Conservation (phyloP, 176 grass and related monocot species). For the Typha latifolia region DNA sequence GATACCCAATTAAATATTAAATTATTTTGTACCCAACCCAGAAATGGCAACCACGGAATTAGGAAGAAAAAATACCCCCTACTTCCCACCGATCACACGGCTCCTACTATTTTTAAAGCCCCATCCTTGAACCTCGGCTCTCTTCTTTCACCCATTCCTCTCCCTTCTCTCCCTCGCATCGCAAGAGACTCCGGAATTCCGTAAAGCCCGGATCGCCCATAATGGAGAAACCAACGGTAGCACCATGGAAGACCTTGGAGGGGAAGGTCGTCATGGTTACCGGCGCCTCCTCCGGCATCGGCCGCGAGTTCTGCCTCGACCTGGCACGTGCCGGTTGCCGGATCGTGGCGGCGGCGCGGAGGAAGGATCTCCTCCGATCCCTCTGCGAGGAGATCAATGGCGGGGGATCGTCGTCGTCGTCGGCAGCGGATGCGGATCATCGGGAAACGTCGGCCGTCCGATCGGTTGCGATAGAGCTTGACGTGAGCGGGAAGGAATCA, state of each 20-base stretch:
- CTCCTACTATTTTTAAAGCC: no score
- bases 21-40: no score
- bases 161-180: background rate
- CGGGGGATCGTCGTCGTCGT: background rate
- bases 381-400: constrained; percentile 73
- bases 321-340: constrained; percentile 51
- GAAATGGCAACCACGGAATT: no score
- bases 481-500: constrained; percentile 25
- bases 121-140: no score
- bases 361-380: constrained; percentile 50
- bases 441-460: background rate
- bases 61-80: no score
- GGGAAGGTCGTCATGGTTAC: constrained; percentile 82
- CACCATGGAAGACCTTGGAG: constrained; percentile 44
- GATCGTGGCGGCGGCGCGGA: constrained; percentile 58
- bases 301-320: constrained; percentile 72
- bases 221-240: background rate
- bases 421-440: no score
- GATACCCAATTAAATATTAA: no score
- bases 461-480: constrained; percentile 23
- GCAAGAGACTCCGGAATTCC: background rate
- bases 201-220: background rate
- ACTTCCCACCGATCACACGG: no score
- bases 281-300: constrained; percentile 80
- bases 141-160: background rate